phyloP scores from a whole-genome alignment of 2,329 filamentous ascomycete species.

The Curvularia eragrostidis region DNA sequence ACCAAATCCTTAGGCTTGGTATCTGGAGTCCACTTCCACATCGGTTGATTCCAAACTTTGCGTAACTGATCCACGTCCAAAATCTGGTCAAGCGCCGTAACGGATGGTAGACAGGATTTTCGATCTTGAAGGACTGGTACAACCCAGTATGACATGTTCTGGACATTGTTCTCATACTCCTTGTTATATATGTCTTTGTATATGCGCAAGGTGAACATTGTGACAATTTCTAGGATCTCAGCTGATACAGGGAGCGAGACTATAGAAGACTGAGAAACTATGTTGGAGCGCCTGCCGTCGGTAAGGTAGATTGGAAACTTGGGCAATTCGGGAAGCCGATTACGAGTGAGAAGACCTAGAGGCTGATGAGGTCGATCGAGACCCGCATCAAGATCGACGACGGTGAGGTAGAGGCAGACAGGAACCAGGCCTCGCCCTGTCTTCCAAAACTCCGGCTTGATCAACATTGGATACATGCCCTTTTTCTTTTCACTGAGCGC shows the following conservation, averaged over 20 bases:
- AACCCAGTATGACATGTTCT: conserved; percentile 82
- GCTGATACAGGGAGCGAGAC: conserved; percentile 55
- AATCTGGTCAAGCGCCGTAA: conserved; percentile 32
- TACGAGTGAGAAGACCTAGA: conserved; percentile 74
- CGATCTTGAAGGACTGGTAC: conserved; percentile 61
- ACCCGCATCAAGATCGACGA: conserved; percentile 67
- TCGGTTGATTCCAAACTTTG: conserved; percentile 48
- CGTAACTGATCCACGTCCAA: conserved; percentile 70
- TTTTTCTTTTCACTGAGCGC: conserved; percentile 82
- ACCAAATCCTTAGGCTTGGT: conserved; percentile 52
- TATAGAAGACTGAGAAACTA: conserved; percentile 59
- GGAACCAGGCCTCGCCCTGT: conserved; percentile 55
- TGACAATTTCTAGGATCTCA: conserved; percentile 63
- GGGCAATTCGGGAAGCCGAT: conserved; percentile 68
- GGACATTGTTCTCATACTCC: conserved; percentile 68
- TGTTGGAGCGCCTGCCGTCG: conserved; percentile 64
- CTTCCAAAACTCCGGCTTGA: conserved; percentile 79
- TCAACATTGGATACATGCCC: conserved; percentile 75
- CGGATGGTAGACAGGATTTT: background rate
- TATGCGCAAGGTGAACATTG: conserved; percentile 73
- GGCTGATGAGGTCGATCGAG: conserved; percentile 67
- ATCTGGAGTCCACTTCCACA: conserved; percentile 55
- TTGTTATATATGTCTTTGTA: conserved; percentile 93
- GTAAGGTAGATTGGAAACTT: conserved; percentile 76
- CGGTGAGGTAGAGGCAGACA: conserved; percentile 64